These are phyloP conservation scores for Comarum palustre DNA, from an alignment of 306 rosid species.

Conservation along the genomic window DNA sequence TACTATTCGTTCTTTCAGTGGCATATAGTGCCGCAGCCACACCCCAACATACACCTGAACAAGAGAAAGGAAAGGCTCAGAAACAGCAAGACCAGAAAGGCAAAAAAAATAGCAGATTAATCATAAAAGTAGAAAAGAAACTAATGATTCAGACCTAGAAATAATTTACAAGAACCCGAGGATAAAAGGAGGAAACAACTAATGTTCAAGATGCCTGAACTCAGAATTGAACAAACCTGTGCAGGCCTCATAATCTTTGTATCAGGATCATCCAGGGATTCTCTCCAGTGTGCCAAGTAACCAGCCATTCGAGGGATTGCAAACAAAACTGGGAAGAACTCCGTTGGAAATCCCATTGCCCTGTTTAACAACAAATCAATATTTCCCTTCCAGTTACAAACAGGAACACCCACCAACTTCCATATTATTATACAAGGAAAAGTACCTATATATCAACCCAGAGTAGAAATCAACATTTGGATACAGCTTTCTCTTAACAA, in stretches of 20 bases:
- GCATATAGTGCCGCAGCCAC: constrained; percentile 71
- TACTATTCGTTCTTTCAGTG: constrained; percentile 44
- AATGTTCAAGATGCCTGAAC: not conserved
- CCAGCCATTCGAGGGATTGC: constrained; percentile 98
- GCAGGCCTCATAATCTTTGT: constrained; percentile 92
- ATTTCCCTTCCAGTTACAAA: not conserved
- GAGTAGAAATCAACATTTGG: constrained; percentile 96
- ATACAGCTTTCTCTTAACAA: constrained; percentile 81
- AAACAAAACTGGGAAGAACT: constrained; percentile 76
- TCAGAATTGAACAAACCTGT: constrained; percentile 43
- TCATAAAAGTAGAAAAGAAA: not conserved
- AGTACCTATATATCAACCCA: constrained; percentile 69
- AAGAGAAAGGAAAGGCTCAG: constrained; percentile 4
- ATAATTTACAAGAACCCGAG: not conserved
- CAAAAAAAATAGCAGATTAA: not conserved
- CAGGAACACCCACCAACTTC: not conserved
- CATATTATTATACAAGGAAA: not conserved
- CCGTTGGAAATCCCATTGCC: constrained; percentile 93
- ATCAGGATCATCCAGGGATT: constrained; percentile 89
- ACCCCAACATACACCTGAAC: constrained; percentile 73
- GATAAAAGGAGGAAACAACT: not conserved
- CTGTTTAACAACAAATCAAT: constrained; percentile 34
- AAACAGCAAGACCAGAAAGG: not conserved
- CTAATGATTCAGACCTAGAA: not conserved
- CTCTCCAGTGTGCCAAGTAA: constrained; percentile 90